Percentiles rank a stretch among this genome's conserved stretches.
These are phyloP conservation scores for Pascua guehoae DNA, from an alignment of 1,284 basidiomycete species.

Conservation along the genomic window DNA sequence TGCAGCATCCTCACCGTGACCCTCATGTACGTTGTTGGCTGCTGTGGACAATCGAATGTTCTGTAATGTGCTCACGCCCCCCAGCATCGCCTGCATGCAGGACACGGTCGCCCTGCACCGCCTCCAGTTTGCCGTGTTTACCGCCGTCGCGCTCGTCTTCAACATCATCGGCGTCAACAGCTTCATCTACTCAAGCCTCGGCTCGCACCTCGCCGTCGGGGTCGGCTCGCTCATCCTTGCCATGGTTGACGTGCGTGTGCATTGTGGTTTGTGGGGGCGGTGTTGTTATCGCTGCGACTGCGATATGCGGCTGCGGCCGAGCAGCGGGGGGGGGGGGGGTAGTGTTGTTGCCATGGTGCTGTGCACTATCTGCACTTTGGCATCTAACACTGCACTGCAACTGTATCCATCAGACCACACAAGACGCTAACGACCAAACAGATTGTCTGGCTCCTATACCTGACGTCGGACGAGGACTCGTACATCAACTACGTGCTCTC, in stretches of 20 bases:
- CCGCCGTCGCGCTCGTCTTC: slow-evolving; percentile 81
- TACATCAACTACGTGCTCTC: slow-evolving; percentile 78
- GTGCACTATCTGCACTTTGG: too few relatives aligned
- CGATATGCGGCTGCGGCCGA: too few relatives aligned
- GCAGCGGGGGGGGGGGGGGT: too few relatives aligned
- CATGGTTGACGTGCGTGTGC: slow-evolving; percentile 60
- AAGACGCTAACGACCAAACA: slow-evolving; percentile 37
- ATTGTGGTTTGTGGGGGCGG: background rate
- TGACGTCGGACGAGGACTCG: slow-evolving; percentile 92
- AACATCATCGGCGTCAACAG: slow-evolving; percentile 51
- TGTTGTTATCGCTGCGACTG: too few relatives aligned
- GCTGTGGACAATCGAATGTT: background rate
- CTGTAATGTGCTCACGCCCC: background rate
- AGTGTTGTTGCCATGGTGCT: too few relatives aligned
- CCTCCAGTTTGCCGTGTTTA: slow-evolving; percentile 77
- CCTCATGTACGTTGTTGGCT: slow-evolving; percentile 33
- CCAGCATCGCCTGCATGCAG: background rate
- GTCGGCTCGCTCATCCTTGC: slow-evolving; percentile 92
- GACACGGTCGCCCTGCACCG: slow-evolving; percentile 40
- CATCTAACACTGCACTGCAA: too few relatives aligned
- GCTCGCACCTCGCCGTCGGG: slow-evolving; percentile 73
- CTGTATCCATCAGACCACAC: too few relatives aligned
- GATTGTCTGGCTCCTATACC: slow-evolving; percentile 93
- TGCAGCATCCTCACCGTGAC: slow-evolving; percentile 38
- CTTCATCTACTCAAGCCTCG: slow-evolving; percentile 19